These are phyloP conservation scores for Lachancea sp. DNA, from an alignment of 805 yeast species.

Conservation along the genomic window DNA sequence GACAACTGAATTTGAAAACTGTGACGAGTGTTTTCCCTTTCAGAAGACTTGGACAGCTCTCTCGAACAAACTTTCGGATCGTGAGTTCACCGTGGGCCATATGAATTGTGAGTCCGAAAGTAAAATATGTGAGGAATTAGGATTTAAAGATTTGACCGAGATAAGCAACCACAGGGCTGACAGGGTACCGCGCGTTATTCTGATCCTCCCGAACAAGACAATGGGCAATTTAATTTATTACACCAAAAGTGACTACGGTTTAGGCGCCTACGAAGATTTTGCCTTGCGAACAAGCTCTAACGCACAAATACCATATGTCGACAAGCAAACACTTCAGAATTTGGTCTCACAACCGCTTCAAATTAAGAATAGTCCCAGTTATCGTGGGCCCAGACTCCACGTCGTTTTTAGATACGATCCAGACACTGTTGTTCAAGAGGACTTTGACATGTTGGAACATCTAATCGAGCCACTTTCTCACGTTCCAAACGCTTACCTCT, in stretches of 20 bases:
- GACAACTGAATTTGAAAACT: conserved; percentile 34
- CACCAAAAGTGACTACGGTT: conserved; percentile 18
- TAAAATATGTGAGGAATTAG: conserved; percentile 47
- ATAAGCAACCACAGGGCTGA: conserved; percentile 12
- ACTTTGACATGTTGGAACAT: conserved; percentile 53
- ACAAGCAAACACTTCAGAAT: conserved; percentile 11
- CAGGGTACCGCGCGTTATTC: conserved; percentile 38
- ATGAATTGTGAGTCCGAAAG: conserved; percentile 51
- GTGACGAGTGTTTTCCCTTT: conserved; percentile 46
- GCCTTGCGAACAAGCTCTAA: conserved; percentile 44
- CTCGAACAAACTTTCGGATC: conserved; percentile 40
- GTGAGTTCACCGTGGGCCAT: conserved; percentile 43
- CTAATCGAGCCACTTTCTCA: conserved; percentile 54
- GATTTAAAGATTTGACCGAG: conserved; percentile 34
- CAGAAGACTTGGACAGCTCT: conserved; percentile 53
- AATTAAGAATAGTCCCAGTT: conserved; percentile 7
- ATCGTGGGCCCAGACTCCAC: conserved; percentile 31
- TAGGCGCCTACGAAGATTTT: conserved; percentile 38
- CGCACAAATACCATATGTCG: conserved; percentile 35
- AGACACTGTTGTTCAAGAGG: conserved; percentile 46
- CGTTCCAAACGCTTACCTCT: conserved; percentile 50
- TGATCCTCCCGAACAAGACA: conserved; percentile 46
- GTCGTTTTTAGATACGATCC: conserved; percentile 50
- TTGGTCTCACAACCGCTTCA: conserved; percentile 17
- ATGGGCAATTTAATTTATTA: conserved; percentile 25